phyloP scores from a whole-genome alignment of 805 yeast genomes.

The Blastobotrys attinorum region DNA sequence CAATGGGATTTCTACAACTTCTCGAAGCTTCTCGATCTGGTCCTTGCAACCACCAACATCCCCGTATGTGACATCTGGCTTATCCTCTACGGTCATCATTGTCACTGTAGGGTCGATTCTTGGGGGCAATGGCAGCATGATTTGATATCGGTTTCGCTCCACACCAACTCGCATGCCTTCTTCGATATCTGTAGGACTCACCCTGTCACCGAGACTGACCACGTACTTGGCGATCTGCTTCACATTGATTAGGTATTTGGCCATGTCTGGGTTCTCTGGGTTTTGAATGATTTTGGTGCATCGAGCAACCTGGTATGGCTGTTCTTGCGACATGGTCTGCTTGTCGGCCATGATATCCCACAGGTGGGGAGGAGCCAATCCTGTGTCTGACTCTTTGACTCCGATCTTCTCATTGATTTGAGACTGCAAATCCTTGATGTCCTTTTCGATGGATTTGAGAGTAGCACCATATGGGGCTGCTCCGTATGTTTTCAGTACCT shows the following conservation, averaged over 20 bases:
- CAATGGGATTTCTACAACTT: slow-evolving; percentile 90
- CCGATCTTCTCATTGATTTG: slow-evolving; percentile 94
- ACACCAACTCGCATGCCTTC: slow-evolving; percentile 99
- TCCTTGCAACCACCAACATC: slow-evolving; percentile 99
- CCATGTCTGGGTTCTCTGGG: slow-evolving; percentile 71
- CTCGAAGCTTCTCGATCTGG: slow-evolving; percentile 92
- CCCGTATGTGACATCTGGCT: slow-evolving; percentile 96
- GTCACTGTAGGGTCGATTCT: slow-evolving; percentile 96
- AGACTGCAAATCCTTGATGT: slow-evolving; percentile 73
- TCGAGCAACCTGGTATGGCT: slow-evolving; percentile 95
- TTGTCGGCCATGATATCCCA: slow-evolving; percentile 98
- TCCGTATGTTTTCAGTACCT: slow-evolving; percentile 93
- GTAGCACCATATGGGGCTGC: slow-evolving; percentile 90
- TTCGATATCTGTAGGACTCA: slow-evolving; percentile 96
- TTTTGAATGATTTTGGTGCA: slow-evolving; percentile 85
- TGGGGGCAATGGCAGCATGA: slow-evolving; percentile 95
- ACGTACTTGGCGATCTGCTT: slow-evolving; percentile 98
- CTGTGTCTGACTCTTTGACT: slow-evolving; percentile 79
- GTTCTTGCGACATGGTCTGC: slow-evolving; percentile 87
- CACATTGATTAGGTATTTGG: slow-evolving; percentile 90
- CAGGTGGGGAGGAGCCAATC: slow-evolving; percentile 90
- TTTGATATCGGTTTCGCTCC: slow-evolving; percentile 93
- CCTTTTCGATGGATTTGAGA: slow-evolving; percentile 78
- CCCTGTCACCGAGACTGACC: slow-evolving; percentile 92
- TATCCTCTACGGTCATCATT: slow-evolving; percentile 99